Evolutionary conservation across 495 filamentous ascomycete species (phyloP).

Genomic region (Penicillium mononematosum): DNA sequence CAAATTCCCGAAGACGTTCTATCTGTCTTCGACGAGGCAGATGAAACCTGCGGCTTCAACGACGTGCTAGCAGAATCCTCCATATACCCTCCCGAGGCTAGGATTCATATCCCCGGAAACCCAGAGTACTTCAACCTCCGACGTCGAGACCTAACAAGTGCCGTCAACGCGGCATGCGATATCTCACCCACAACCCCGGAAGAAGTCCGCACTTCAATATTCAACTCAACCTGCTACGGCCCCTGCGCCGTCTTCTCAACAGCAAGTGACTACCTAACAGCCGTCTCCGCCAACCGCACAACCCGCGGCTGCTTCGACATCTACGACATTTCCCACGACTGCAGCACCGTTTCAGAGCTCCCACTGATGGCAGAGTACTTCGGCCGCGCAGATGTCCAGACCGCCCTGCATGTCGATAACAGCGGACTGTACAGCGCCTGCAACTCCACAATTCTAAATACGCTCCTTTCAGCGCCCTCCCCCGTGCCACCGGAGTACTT

Average conservation of each 20-base stretch:
- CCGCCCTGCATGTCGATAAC: constrained; percentile 31
- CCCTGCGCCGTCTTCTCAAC: constrained; percentile 42
- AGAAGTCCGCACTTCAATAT: constrained; percentile 31
- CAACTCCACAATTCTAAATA: constrained; percentile 31
- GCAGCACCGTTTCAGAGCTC: constrained; percentile 27
- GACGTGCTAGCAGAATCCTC: constrained; percentile 28
- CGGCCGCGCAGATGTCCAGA: constrained; percentile 36
- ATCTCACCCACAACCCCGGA: constrained; percentile 23
- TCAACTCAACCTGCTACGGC: constrained; percentile 40
- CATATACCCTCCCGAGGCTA: constrained; percentile 33
- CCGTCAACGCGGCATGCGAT: constrained; percentile 25
- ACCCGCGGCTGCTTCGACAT: constrained; percentile 31
- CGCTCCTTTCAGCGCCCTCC: constrained; percentile 21
- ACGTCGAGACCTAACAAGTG: constrained; percentile 15
- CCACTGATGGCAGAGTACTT: constrained; percentile 33
- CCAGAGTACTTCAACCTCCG: constrained; percentile 36
- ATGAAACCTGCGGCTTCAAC: constrained; percentile 36
- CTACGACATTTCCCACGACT: constrained; percentile 39
- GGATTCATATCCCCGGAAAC: constrained; percentile 37
- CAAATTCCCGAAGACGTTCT: constrained; percentile 30
- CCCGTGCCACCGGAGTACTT: constrained; percentile 31
- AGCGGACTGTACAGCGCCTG: constrained; percentile 30
- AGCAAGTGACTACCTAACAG: constrained; percentile 31
- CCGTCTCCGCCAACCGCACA: constrained; percentile 14
- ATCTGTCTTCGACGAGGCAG: constrained; percentile 29